phyloP scores from a whole-genome alignment of 83 land plant species.

The Diphasiastrum complanatum region DNA sequence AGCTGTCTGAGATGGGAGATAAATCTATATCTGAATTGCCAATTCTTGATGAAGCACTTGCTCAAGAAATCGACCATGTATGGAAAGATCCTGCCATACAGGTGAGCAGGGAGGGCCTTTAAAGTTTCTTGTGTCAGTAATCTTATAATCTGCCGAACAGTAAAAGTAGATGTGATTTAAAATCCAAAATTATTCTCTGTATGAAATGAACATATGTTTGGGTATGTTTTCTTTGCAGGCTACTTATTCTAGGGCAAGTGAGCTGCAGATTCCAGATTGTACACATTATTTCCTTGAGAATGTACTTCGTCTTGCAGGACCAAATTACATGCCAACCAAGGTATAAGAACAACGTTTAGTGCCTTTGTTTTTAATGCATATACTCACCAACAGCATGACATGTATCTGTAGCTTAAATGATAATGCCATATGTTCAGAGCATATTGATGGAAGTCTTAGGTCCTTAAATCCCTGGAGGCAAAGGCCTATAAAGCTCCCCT shows the following conservation, averaged over 20 bases:
- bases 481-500: too few relatives aligned
- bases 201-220: background rate
- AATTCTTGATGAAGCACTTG: constrained; percentile 43
- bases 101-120: constrained; percentile 30
- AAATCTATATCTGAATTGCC: constrained; percentile 55
- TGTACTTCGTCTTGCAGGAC: constrained; percentile 51
- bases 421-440: too few relatives aligned
- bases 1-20: constrained; percentile 64
- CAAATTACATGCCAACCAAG: constrained; percentile 72
- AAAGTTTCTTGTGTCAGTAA: background rate
- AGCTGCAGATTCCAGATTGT: constrained; percentile 85
- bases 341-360: constrained; percentile 20
- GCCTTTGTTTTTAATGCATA: background rate
- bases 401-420: background rate
- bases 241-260: constrained; percentile 59
- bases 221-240: constrained; percentile 41
- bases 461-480: too few relatives aligned
- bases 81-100: constrained; percentile 90
- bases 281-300: constrained; percentile 73
- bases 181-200: too few relatives aligned
- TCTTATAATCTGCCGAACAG: too few relatives aligned
- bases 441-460: too few relatives aligned
- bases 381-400: background rate
- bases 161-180: background rate
- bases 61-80: constrained; percentile 49